A percentile compares a stretch with the other conserved stretches of the same genome.
Evolutionary conservation across 352 stramenopile genomes (phyloP).

Genomic region (Peronospora destructor): DNA sequence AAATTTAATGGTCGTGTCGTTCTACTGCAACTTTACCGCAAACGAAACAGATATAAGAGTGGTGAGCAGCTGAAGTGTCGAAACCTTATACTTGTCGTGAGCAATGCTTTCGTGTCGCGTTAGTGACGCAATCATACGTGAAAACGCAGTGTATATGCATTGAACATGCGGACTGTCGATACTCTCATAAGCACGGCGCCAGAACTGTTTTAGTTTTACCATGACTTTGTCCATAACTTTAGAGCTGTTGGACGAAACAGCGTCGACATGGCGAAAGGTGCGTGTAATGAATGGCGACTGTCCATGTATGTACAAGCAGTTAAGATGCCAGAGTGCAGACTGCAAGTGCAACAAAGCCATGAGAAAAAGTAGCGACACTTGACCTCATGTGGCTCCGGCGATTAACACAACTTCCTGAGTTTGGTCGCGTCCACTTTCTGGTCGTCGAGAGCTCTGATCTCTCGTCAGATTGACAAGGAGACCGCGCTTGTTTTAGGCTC

Average conservation of each 20-base stretch:
- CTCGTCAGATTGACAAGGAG: conserved; percentile 20
- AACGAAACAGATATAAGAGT: background rate
- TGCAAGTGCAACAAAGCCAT: conserved; percentile 13
- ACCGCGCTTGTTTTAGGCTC: background rate
- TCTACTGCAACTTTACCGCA: background rate
- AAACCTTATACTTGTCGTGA: too few relatives aligned
- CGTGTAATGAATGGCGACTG: conserved; percentile 13
- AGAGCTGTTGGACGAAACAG: conserved; percentile 8
- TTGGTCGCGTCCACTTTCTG: conserved; percentile 16
- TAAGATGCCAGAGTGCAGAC: background rate
- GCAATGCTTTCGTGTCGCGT: background rate
- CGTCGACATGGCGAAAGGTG: conserved; percentile 26
- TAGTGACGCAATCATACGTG: background rate
- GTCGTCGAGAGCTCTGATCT: conserved; percentile 7
- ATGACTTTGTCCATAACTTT: conserved; percentile 10
- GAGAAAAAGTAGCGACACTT: conserved; percentile 7
- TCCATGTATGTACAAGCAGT: background rate
- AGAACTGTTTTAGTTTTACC: conserved; percentile 4
- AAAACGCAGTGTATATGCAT: conserved; percentile 1
- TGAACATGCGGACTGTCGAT: background rate
- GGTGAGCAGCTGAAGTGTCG: too few relatives aligned
- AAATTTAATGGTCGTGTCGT: background rate
- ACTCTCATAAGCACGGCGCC: conserved; percentile 9
- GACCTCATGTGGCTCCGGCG: background rate
- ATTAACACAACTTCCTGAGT: conserved; percentile 7